Percentiles rank a stretch among this genome's conserved stretches.
Conservation (phyloP, 441 rosid species). For the Gossypium lobatum region DNA sequence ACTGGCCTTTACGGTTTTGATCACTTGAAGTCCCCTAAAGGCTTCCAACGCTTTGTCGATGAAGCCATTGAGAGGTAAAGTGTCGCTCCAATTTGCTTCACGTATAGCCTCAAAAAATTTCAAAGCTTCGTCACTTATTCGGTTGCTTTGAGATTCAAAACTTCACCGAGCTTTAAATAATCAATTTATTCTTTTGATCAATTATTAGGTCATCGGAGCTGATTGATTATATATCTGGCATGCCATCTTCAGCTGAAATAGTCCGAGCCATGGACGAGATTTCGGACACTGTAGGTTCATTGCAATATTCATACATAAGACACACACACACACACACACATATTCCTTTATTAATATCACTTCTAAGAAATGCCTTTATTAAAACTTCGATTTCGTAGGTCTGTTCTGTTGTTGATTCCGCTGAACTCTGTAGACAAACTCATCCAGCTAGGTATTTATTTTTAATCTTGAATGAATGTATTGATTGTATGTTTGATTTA, state of each 20-base stretch:
- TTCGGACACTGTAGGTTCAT: constrained; percentile 57
- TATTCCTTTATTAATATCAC: not conserved
- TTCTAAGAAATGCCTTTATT: constrained; percentile 14
- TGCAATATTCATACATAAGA: not conserved
- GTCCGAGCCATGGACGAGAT: constrained; percentile 89
- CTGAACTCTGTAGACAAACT: constrained; percentile 89
- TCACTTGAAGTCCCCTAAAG: constrained; percentile 64
- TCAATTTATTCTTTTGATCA: not conserved
- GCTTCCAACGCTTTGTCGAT: constrained; percentile 79
- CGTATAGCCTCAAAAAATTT: not conserved
- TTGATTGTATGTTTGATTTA: not conserved
- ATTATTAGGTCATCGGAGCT: constrained; percentile 66
- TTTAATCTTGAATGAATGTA: constrained; percentile 4
- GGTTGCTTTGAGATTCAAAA: not conserved
- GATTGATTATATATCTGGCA: constrained; percentile 50
- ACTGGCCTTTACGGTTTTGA: constrained; percentile 86
- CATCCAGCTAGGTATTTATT: constrained; percentile 77
- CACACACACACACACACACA: not conserved
- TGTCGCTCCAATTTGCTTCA: not conserved
- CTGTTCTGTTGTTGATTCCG: constrained; percentile 90
- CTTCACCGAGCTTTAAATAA: not conserved
- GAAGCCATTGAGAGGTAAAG: constrained; percentile 86
- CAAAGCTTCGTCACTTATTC: not conserved
- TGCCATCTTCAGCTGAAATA: constrained; percentile 70
- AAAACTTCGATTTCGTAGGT: constrained; percentile 43